Evolutionary conservation across 768 basidiomycete species (phyloP).

Genomic region (Lentinus tigrinus): DNA sequence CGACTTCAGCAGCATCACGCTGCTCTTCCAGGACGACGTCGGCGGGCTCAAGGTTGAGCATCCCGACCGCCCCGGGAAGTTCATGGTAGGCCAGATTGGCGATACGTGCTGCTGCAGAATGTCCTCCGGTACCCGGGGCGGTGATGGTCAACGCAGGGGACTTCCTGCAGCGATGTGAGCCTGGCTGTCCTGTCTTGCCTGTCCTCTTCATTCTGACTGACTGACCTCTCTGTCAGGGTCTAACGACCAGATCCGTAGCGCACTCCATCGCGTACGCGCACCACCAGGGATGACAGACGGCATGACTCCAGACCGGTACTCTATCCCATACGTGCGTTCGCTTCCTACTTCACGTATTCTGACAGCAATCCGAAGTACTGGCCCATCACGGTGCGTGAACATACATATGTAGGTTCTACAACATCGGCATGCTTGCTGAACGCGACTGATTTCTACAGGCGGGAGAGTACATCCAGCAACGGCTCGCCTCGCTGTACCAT

Average conservation of each 20-base stretch:
- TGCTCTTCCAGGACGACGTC: constrained; percentile 56
- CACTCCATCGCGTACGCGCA: constrained; percentile 50
- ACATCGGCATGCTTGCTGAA: too few relatives aligned
- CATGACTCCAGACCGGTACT: constrained; percentile 51
- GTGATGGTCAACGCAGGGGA: constrained; percentile 51
- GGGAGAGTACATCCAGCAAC: constrained; percentile 2
- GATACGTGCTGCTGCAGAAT: constrained; percentile 17
- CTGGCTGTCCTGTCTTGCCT: background rate
- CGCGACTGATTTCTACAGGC: background rate
- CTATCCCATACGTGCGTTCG: constrained; percentile 55
- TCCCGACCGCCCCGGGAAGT: constrained; percentile 42
- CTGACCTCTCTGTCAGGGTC: constrained; percentile 25
- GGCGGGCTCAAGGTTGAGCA: constrained; percentile 63
- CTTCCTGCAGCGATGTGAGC: constrained; percentile 46
- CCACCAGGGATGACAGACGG: constrained; percentile 30
- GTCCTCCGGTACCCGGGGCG: constrained; percentile 43
- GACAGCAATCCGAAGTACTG: constrained; percentile 48
- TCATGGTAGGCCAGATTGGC: constrained; percentile 22
- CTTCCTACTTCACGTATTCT: constrained; percentile 44
- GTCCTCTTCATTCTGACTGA: too few relatives aligned
- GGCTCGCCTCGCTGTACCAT: background rate
- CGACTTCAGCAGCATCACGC: constrained; percentile 55
- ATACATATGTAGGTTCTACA: background rate
- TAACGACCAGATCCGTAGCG: constrained; percentile 40
- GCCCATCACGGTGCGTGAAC: constrained; percentile 32